Evolutionary conservation across 1,284 basidiomycete species (phyloP), one percentile per base, ranked within the genome.

Genomic region (Papiliotrema terrestris): DNA sequence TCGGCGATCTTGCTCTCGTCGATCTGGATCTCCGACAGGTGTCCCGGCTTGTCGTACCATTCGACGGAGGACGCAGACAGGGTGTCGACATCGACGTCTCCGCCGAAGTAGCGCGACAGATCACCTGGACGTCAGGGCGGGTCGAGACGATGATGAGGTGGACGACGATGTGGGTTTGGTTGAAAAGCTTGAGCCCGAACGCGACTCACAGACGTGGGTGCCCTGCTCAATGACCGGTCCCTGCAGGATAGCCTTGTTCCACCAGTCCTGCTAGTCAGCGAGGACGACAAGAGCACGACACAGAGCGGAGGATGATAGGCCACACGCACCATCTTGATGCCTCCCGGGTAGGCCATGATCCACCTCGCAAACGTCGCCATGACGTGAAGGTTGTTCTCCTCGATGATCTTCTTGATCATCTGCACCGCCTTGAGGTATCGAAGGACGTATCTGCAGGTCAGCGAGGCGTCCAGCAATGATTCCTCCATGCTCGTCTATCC

Each of bases 181-280:
- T 11, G 32, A 46, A 25, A 8, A n/a, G n/a, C n/a, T n/a, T n/a
- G n/a, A n/a, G n/a, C n/a, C n/a, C n/a, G n/a, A n/a, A n/a, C n/a
- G n/a, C 9, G 17, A 56, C 64, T 48, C 38, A 70, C 76, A 77
- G 51, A 82, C 77, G 63, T 82, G 81, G 3, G 81, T 81, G 0
- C 72, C 80, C 59, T 81, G 79, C 66, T 81, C 80, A 42, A 82
- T 78, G 49, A 81, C 77, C 9, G 80, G 77, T 43, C 82, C 72
- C 50, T 79, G 67, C 47, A 73, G 72, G 19, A 63, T 67, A 3
- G 65, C 64, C 67, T 82, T 83, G 72, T 80, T 79, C 82, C 82
- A 83, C 82, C 82, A 81, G 19, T 78, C 77, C 54, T 73, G 50
- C 22, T 42, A 17, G 43, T 49, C n/a, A 45, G 41, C 14, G 20